Conservation (phyloP, 2,329 filamentous ascomycete genomes). For the Phyllosticta citriasiana region DNA sequence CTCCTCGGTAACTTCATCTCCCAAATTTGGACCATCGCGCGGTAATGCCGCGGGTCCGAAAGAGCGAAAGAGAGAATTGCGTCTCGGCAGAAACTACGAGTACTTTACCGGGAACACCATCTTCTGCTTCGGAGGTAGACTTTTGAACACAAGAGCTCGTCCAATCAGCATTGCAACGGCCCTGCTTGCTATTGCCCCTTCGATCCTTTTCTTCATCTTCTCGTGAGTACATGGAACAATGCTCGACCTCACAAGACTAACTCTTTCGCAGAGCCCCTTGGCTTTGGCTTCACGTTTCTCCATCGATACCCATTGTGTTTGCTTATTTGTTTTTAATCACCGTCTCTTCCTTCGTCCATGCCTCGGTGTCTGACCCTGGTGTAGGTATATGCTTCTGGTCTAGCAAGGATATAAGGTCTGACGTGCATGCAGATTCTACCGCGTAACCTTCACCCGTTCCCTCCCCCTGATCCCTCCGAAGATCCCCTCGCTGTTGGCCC, state of each 20-base stretch:
- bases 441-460: conserved; percentile 81
- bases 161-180: conserved; percentile 87
- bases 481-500: conserved; percentile 76
- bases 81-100: conserved; percentile 67
- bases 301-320: conserved; percentile 80
- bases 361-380: conserved; percentile 83
- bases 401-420: neutral
- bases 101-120: conserved; percentile 91
- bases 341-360: conserved; percentile 87
- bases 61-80: conserved; percentile 9
- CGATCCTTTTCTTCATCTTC: conserved; percentile 72
- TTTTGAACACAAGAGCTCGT: conserved; percentile 78
- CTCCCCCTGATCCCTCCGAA: conserved; percentile 61
- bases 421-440: conserved; percentile 61
- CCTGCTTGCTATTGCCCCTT: conserved; percentile 66
- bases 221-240: conserved; percentile 43
- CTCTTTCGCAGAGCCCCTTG: conserved; percentile 52
- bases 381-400: conserved; percentile 49
- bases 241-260: conserved; percentile 12
- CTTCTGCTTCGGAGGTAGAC: conserved; percentile 75
- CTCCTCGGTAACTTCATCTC: conserved; percentile 70
- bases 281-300: conserved; percentile 77
- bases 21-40: conserved; percentile 48
- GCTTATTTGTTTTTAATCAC: conserved; percentile 87
- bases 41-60: conserved; percentile 18